Conservation (phyloP, 2,329 filamentous ascomycete species). For the Pseudophaeomoniella oleicola region DNA sequence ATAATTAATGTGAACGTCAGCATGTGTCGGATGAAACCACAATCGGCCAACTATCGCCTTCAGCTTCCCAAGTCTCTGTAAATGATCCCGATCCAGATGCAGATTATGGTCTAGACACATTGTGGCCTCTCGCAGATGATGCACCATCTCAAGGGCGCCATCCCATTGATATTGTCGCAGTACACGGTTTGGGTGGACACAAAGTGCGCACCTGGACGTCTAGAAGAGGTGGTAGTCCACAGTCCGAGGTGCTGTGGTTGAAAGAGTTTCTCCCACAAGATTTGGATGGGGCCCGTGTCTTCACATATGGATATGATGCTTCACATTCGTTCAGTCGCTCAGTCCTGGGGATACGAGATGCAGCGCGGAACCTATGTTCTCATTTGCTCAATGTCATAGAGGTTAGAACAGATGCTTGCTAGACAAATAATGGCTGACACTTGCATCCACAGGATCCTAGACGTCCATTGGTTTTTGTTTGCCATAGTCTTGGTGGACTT, state of each 20-base stretch:
- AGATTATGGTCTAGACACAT: too few relatives aligned
- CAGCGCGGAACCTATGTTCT: slow-evolving; percentile 2
- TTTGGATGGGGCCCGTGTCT: slow-evolving; percentile 5
- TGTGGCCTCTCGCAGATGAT: too few relatives aligned
- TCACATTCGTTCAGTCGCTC: slow-evolving; percentile 4
- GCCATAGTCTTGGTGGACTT: slow-evolving; percentile 8
- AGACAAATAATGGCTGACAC: slow-evolving; percentile 1
- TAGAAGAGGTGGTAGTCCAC: slow-evolving; percentile 2
- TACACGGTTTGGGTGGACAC: slow-evolving; percentile 7
- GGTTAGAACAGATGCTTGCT: slow-evolving; percentile 1
- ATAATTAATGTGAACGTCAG: too few relatives aligned
- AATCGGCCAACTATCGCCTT: too few relatives aligned
- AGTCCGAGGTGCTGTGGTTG: slow-evolving; percentile 6
- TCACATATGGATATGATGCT: slow-evolving; percentile 7
- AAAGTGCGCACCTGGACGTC: slow-evolving; percentile 6
- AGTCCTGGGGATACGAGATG: slow-evolving; percentile 4
- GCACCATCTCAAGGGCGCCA: too few relatives aligned
- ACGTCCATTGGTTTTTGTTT: slow-evolving; percentile 7
- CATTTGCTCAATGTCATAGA: slow-evolving; percentile 2
- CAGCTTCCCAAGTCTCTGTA: too few relatives aligned
- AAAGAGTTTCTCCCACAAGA: slow-evolving; percentile 6
- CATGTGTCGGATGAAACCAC: too few relatives aligned
- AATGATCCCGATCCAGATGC: too few relatives aligned
- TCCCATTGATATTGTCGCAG: too few relatives aligned
- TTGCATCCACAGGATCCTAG: slow-evolving; percentile 4